Evolutionary conservation across 176 grass and related monocot species (phyloP).

Genomic region (Musa beccarii): DNA sequence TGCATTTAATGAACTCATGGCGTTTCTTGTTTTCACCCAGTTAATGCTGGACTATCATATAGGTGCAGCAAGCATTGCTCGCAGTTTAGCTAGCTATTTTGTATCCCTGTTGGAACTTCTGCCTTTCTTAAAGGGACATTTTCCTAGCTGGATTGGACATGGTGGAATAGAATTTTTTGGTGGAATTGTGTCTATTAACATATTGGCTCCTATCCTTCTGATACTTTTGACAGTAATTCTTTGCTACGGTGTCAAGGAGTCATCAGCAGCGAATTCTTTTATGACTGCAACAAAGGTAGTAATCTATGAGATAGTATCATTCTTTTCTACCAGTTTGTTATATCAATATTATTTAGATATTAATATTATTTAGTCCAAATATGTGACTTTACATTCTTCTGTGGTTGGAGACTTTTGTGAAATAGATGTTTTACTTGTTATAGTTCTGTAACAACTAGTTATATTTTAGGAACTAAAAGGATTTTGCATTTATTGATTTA

Average conservation of each 20-base stretch:
- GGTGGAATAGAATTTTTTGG: slow-evolving; percentile 69
- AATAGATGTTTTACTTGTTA: background rate
- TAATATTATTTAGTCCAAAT: too few species aligned
- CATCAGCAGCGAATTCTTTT: slow-evolving; percentile 64
- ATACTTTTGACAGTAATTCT: slow-evolving; percentile 61
- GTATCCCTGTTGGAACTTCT: slow-evolving; percentile 77
- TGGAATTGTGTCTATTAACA: slow-evolving; percentile 73
- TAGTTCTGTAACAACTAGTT: background rate
- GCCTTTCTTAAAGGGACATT: slow-evolving; percentile 57
- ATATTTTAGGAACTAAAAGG: background rate
- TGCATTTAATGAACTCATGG: slow-evolving; percentile 87
- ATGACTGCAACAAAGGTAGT: slow-evolving; percentile 86
- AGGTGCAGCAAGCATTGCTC: slow-evolving; percentile 74
- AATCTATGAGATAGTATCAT: slow-evolving; percentile 4
- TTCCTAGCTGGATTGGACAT: slow-evolving; percentile 88
- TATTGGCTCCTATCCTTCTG: slow-evolving; percentile 80
- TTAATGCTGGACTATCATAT: slow-evolving; percentile 97
- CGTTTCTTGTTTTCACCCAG: slow-evolving; percentile 88
- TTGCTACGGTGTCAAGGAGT: slow-evolving; percentile 79
- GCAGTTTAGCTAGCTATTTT: slow-evolving; percentile 84
- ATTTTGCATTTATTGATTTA: background rate
- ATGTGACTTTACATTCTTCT: background rate
- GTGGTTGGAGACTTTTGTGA: background rate
- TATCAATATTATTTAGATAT: too few species aligned
- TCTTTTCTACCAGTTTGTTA: background rate